These are phyloP conservation scores for Mycena vulgaris DNA, from an alignment of 768 basidiomycete species.

Conservation along the genomic window DNA sequence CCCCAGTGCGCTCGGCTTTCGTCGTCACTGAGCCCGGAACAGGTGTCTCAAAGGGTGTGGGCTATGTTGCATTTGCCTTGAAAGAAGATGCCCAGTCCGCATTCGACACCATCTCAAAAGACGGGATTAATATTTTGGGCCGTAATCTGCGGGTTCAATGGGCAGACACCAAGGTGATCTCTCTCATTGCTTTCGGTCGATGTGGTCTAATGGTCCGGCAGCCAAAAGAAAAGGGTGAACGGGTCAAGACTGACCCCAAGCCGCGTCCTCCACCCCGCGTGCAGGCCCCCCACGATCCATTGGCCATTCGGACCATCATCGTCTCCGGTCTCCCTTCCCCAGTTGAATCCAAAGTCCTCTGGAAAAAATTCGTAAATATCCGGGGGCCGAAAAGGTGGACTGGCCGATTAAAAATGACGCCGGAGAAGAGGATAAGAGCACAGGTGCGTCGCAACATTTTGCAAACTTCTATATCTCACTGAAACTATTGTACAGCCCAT, in stretches of 20 bases:
- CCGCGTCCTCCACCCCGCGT: slow-evolving; percentile 53
- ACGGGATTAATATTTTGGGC: slow-evolving; percentile 77
- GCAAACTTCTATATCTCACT: background rate
- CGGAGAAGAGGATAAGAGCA: slow-evolving; percentile 62
- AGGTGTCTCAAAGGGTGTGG: slow-evolving; percentile 92
- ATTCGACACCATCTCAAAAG: slow-evolving; percentile 73
- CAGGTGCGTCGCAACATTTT: slow-evolving; percentile 56
- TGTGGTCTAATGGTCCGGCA: slow-evolving; percentile 39
- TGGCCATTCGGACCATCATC: slow-evolving; percentile 87
- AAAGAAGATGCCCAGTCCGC: slow-evolving; percentile 90
- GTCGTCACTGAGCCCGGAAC: slow-evolving; percentile 87
- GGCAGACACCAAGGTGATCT: slow-evolving; percentile 83
- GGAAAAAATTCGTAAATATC: slow-evolving; percentile 92
- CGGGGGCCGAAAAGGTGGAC: slow-evolving; percentile 82
- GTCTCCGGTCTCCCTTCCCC: slow-evolving; percentile 79
- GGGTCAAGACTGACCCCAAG: slow-evolving; percentile 55
- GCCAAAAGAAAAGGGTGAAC: slow-evolving; percentile 62
- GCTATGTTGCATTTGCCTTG: slow-evolving; percentile 94
- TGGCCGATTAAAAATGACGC: slow-evolving; percentile 72
- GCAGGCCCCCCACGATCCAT: slow-evolving; percentile 70
- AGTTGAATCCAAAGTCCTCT: slow-evolving; percentile 76
- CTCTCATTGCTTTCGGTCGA: slow-evolving; percentile 28
- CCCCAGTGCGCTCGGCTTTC: slow-evolving; percentile 94
- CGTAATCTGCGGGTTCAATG: slow-evolving; percentile 83
- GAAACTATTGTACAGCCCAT: slow-evolving; percentile 64